Conservation (phyloP, 805 yeast genomes). For the Sungouiozyma ichnusensis region DNA sequence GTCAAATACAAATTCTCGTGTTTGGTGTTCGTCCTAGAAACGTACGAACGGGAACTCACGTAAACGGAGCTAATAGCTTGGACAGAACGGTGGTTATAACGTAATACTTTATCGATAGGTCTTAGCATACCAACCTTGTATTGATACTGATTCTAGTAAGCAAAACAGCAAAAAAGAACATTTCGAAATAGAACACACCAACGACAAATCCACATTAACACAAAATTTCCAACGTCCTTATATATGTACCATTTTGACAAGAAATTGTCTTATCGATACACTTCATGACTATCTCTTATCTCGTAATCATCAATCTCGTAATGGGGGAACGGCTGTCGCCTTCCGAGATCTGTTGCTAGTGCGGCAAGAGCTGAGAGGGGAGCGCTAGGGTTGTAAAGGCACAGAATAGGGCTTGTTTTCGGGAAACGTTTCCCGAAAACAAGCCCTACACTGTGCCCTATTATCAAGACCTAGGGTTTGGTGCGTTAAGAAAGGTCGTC, state of each 20-base stretch:
- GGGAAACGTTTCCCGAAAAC: not conserved
- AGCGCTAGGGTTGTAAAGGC: no score
- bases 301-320: no score
- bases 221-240: no score
- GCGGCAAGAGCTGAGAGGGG: not conserved
- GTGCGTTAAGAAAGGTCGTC: not conserved
- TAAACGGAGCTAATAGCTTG: not conserved
- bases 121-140: not conserved
- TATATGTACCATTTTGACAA: no score
- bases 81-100: not conserved
- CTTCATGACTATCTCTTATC: no score
- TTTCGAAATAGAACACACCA: no score
- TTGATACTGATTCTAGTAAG: not conserved
- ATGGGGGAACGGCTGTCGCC: no score
- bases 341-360: not conserved
- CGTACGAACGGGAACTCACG: not conserved
- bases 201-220: no score
- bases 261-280: no score
- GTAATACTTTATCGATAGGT: not conserved
- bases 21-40: conserved; percentile 3
- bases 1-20: not conserved
- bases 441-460: not conserved
- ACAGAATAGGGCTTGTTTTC: no score
- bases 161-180: not conserved
- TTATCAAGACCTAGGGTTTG: no score